Conservation (phyloP, 352 stramenopile genomes). For the Blastocystis hominis region DNA sequence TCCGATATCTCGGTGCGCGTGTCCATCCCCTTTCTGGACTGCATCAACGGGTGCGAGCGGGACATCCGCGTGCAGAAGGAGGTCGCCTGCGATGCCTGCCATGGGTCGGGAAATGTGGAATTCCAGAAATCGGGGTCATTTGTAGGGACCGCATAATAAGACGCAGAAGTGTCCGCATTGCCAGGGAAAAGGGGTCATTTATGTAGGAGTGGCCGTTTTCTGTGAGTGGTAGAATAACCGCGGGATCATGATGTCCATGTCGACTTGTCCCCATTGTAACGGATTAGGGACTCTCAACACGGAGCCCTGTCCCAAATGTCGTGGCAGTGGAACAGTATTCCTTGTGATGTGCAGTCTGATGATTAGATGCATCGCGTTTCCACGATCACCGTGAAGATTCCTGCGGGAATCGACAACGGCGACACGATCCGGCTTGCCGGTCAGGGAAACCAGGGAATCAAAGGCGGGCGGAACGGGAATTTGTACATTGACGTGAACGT, state of each 20-base stretch:
- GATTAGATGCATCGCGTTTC: conserved; percentile 51
- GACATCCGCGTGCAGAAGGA: conserved; percentile 73
- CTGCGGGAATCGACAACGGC: conserved; percentile 57
- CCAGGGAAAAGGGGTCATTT: conserved; percentile 66
- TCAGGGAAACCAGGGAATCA: conserved; percentile 55
- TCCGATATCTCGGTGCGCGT: conserved; percentile 59
- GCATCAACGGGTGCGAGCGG: conserved; percentile 72
- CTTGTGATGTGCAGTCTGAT: background rate
- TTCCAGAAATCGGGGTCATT: conserved; percentile 69
- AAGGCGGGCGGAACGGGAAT: conserved; percentile 73
- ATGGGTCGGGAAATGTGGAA: conserved; percentile 71
- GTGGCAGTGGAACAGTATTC: conserved; percentile 68
- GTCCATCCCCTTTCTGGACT: conserved; percentile 77
- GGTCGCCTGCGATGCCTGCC: conserved; percentile 70
- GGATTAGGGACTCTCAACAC: conserved; percentile 67
- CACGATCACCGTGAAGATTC: conserved; percentile 79
- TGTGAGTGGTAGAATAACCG: conserved; percentile 5
- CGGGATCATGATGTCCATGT: conserved; percentile 54
- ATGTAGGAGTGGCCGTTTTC: background rate
- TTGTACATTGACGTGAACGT: conserved; percentile 74
- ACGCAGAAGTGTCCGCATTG: conserved; percentile 74
- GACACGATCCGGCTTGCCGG: conserved; percentile 25
- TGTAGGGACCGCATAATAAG: conserved; percentile 68
- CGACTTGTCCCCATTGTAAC: conserved; percentile 26
- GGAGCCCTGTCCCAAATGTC: conserved; percentile 71